A percentile compares a stretch with the other conserved stretches of the same genome.
Conservation (phyloP, 352 stramenopile genomes). For the Globisporangium apiculatum region DNA sequence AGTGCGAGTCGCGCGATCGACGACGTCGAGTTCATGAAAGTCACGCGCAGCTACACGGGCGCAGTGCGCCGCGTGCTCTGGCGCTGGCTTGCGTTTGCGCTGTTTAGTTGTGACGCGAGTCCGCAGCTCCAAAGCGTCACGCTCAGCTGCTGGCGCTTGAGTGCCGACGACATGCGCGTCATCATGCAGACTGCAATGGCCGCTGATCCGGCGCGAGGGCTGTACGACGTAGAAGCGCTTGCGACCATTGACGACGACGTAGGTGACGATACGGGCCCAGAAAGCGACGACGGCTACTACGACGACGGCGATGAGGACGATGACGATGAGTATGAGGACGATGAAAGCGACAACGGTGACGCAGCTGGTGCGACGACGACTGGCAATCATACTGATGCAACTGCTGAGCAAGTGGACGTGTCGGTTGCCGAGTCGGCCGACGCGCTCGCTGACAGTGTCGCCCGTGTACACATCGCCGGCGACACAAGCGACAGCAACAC, state of each 20-base stretch:
- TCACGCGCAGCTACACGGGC: neutral
- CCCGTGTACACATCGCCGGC: neutral
- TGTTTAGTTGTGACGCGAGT: neutral
- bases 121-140: neutral
- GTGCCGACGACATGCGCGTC: neutral
- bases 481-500: neutral
- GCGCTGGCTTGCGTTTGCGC: neutral
- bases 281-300: neutral
- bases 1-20: neutral
- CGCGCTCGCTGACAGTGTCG: neutral
- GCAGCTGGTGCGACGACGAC: neutral
- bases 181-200: neutral
- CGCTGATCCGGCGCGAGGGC: neutral
- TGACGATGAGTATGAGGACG: neutral
- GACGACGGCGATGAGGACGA: neutral
- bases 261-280: neutral
- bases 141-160: neutral
- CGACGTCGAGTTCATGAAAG: neutral
- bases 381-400: too few relatives aligned
- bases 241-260: neutral
- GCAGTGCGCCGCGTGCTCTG: neutral
- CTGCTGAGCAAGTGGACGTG: too few relatives aligned
- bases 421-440: too few relatives aligned
- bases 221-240: neutral
- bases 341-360: neutral